Base-by-base conservation (phyloP, 257 asterid species). In the Nicotiana attenuata region DNA sequence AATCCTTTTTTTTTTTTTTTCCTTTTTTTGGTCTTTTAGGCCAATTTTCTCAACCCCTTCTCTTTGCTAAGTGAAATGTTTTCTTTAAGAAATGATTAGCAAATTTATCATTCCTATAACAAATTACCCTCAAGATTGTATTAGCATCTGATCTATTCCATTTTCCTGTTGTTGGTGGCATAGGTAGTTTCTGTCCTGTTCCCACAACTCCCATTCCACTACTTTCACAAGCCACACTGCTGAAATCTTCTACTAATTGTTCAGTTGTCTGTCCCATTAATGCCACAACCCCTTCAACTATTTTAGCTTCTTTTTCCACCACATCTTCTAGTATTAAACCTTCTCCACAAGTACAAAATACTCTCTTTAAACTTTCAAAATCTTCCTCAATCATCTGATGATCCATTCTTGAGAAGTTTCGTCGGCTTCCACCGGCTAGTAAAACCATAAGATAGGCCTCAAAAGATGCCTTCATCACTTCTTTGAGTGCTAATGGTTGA, bases 91-190 rank as follows among this genome's bases (percentile, higher is more conserved):
- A 96, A 22, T 66, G 80, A 84, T 92, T 92, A 4, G 97, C 97
- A 7, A 88, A 89, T 61, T 85, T 85, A 86, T 96, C 99, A 64
- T 92, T 91, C 76, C 99, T 86, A 53, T 96, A 89, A 81, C 98
- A 92, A 35, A 96, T 86, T 6, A 94, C 93, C 87, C 99, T 91
- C 82, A 96, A 78, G 38, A 96, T 87, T 4, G 97, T 96, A 55
- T 92, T 94, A 3, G 99, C 94, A 80, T 96, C 99, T 2, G 97
- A 64, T 68, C 94, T 84, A 16, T 91, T 90, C 98, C 99, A 96
- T 82, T 79, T 87, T 28, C 97, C 98, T 0, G 98, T 96, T 2
- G 97, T 94, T 0, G 96, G 98, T 7, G 98, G 98, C 97, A 93
- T 92, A 0, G 95, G 97, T 64, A 94, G 84, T 81, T 94, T 96